Conservation (phyloP, 805 yeast species). For the Candida manassasensis region DNA sequence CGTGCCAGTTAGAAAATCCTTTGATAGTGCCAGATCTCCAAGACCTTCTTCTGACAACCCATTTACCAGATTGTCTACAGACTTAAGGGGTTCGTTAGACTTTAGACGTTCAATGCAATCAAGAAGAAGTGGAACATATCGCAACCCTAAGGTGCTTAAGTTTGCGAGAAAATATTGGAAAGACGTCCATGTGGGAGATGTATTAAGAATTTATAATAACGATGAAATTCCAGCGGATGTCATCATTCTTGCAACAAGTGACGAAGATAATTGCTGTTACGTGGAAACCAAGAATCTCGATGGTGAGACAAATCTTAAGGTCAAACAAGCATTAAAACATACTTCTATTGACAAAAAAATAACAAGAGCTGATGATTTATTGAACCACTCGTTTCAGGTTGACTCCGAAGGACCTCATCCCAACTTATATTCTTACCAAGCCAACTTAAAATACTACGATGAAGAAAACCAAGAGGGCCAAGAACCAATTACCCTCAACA, state of each 20-base stretch:
- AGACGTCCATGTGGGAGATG: slow-evolving; percentile 69
- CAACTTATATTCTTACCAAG: slow-evolving; percentile 71
- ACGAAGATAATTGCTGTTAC: slow-evolving; percentile 62
- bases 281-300: slow-evolving; percentile 48
- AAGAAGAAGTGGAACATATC: slow-evolving; percentile 5
- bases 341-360: slow-evolving; percentile 45
- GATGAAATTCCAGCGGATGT: slow-evolving; percentile 79
- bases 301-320: slow-evolving; percentile 63
- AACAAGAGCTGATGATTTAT: slow-evolving; percentile 32
- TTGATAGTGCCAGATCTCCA: slow-evolving; percentile 27
- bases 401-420: slow-evolving; percentile 84
- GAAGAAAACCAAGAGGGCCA: slow-evolving; percentile 20
- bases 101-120: slow-evolving; percentile 9
- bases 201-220: slow-evolving; percentile 60
- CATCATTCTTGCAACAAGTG: slow-evolving; percentile 62
- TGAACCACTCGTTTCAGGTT: slow-evolving; percentile 52
- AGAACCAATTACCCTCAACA: slow-evolving; percentile 68
- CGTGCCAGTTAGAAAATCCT: slow-evolving; percentile 20
- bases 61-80: slow-evolving; percentile 5
- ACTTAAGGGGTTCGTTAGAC: slow-evolving; percentile 1
- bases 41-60: slow-evolving; percentile 13
- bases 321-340: slow-evolving; percentile 66
- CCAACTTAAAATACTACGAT: slow-evolving; percentile 42
- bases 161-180: slow-evolving; percentile 53
- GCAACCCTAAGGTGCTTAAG: slow-evolving; percentile 19